Conservation (phyloP, 2,329 filamentous ascomycete species). For the Scedosporium minutisporum region DNA sequence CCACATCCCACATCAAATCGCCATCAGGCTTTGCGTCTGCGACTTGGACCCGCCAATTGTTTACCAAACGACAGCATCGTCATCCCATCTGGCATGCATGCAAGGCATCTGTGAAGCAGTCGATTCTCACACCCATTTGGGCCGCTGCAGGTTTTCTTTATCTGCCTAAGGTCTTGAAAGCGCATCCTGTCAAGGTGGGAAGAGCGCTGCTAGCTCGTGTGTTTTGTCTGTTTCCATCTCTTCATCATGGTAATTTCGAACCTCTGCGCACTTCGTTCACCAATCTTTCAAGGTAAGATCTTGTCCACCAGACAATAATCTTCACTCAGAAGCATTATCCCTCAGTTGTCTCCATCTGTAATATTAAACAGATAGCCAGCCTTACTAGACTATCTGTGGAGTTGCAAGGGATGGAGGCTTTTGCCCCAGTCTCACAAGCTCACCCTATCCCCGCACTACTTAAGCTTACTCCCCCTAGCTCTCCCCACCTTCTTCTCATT, state of each 20-base stretch:
- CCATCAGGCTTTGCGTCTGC: neutral
- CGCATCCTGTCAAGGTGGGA: neutral
- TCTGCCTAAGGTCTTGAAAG: neutral
- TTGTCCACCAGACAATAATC: neutral
- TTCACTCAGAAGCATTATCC: neutral
- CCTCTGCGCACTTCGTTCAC: neutral
- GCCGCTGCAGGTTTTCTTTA: neutral
- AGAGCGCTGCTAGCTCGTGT: neutral
- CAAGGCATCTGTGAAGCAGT: neutral
- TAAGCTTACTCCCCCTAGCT: neutral
- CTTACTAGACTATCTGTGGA: no score
- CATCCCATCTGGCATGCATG: neutral
- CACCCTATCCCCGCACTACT: neutral
- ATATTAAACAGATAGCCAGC: no score
- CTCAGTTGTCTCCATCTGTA: neutral
- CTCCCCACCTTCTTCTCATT: neutral
- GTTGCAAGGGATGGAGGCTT: no score
- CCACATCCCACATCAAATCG: neutral
- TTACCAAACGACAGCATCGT: neutral
- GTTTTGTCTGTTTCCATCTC: neutral
- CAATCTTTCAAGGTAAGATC: constrained; percentile 1
- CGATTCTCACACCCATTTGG: neutral
- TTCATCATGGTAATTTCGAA: constrained; percentile 4
- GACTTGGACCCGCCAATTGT: neutral
- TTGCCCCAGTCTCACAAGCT: neutral